phyloP scores from a whole-genome alignment of 164 flowering plant species.

The Aristolochia californica region DNA sequence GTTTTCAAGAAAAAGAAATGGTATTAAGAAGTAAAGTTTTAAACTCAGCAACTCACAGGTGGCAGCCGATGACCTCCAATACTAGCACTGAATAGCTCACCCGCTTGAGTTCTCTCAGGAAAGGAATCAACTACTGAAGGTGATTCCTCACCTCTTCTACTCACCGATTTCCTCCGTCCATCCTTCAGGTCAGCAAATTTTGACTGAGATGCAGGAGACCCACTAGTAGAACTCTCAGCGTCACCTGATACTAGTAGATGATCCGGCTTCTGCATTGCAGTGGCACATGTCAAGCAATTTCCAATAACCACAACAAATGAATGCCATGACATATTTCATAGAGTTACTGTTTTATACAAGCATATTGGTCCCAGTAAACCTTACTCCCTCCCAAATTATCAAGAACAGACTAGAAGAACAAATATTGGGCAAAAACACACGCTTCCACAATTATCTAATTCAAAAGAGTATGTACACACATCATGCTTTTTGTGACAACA shows the following conservation, averaged over 20 bases:
- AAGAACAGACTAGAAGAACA: too few species aligned
- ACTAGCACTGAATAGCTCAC: conserved; percentile 55
- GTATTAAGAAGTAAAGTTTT: background rate
- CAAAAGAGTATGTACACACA: too few species aligned
- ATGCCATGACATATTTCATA: too few species aligned
- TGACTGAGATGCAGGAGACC: conserved; percentile 55
- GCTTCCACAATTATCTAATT: too few species aligned
- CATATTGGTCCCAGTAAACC: too few species aligned
- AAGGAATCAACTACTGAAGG: conserved; percentile 28
- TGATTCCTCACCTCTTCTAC: conserved; percentile 43
- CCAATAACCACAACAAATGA: too few species aligned
- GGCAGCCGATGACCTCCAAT: conserved; percentile 35
- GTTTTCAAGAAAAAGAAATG: too few species aligned
- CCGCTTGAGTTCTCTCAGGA: conserved; percentile 65
- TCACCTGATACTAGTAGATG: conserved; percentile 32
- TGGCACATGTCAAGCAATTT: too few species aligned
- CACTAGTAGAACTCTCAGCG: conserved; percentile 47
- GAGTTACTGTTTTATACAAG: too few species aligned
- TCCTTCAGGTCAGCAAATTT: conserved; percentile 39
- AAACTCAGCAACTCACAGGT: conserved; percentile 51
- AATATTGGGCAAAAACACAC: too few species aligned
- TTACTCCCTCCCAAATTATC: too few species aligned
- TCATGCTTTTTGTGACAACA: too few species aligned
- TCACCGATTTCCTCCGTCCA: conserved; percentile 45
- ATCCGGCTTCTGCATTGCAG: conserved; percentile 59